Evolutionary conservation across 495 filamentous ascomycete genomes (phyloP).

Genomic region (Aspergillus hancockii): DNA sequence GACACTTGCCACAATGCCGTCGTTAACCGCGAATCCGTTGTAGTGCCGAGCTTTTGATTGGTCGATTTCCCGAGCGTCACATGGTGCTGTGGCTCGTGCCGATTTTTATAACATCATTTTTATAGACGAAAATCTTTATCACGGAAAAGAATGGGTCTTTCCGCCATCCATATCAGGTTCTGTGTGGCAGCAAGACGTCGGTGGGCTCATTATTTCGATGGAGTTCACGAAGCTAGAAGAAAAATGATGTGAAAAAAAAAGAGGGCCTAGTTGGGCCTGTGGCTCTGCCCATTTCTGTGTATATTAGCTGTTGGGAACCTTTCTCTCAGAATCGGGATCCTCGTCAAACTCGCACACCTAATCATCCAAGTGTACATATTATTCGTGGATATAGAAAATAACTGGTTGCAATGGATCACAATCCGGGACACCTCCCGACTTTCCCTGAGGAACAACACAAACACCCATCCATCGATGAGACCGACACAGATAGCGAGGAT

Average conservation of each 20-base stretch:
- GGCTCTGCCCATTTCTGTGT: background rate
- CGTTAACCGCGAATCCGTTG: background rate
- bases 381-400: background rate
- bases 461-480: conserved; percentile 1
- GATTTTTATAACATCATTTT: background rate
- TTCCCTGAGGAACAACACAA: background rate
- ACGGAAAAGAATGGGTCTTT: conserved; percentile 17
- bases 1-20: conserved; percentile 13
- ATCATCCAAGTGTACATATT: background rate
- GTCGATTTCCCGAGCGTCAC: background rate
- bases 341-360: background rate
- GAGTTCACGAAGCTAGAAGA: background rate
- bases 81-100: conserved; percentile 10
- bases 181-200: conserved; percentile 3
- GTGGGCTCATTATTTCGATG: background rate
- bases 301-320: background rate
- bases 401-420: background rate
- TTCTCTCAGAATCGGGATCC: background rate
- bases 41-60: background rate
- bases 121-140: conserved; percentile 6
- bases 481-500: conserved; percentile 10
- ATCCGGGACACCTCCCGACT: background rate
- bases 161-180: background rate
- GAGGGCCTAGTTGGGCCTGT: background rate
- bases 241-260: conserved; percentile 7